phyloP scores from a whole-genome alignment of 75 land plant genomes.

The Pseudotsuga menziesii region DNA sequence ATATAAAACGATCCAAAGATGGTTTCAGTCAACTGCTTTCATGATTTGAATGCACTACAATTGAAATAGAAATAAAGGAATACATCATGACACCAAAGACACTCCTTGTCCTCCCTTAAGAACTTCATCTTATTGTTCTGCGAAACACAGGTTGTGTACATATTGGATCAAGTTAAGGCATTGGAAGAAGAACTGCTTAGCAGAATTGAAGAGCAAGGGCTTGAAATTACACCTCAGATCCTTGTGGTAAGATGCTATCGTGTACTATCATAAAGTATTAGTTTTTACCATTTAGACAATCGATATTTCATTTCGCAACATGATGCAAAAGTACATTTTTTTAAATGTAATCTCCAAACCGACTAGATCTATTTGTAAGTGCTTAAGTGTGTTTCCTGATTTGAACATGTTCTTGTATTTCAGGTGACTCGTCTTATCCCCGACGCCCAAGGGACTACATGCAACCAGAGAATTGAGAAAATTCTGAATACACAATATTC shows the following conservation, averaged over 20 bases:
- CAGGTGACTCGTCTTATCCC: constrained; percentile 70
- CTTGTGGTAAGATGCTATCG: constrained; percentile 61
- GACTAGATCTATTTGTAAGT: not conserved
- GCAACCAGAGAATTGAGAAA: constrained; percentile 52
- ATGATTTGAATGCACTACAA: not conserved
- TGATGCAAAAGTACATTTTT: not conserved
- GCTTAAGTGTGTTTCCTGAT: not conserved
- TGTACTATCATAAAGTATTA: constrained; percentile 16
- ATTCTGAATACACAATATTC: constrained; percentile 51
- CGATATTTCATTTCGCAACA: not conserved
- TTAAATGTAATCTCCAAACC: not conserved
- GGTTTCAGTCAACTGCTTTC: not conserved
- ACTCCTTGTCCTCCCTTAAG: not conserved
- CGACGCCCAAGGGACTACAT: constrained; percentile 55
- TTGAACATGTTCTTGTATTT: not conserved
- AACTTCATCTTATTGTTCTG: not conserved
- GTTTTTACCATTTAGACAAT: not conserved
- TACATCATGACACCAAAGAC: not conserved
- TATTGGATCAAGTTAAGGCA: constrained; percentile 75
- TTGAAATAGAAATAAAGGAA: not conserved
- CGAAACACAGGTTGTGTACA: constrained; percentile 54
- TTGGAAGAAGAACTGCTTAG: constrained; percentile 55
- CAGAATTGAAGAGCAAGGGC: constrained; percentile 52
- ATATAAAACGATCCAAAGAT: not conserved
- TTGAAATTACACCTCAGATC: constrained; percentile 52